Evolutionary conservation across 495 filamentous ascomycete species (phyloP).

Genomic region (Astrocystis sublimbata): DNA sequence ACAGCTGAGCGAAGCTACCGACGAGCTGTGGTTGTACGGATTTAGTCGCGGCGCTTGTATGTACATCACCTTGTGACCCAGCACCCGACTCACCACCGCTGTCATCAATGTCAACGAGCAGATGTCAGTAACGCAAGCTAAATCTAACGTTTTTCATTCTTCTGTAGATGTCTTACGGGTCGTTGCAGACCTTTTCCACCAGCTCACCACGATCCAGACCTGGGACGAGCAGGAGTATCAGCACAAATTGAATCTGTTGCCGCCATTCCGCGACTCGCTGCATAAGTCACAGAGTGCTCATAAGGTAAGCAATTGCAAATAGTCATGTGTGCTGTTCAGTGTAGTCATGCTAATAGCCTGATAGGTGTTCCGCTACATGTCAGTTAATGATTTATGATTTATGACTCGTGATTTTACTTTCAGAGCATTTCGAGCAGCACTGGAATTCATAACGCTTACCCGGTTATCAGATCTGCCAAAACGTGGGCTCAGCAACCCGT

Average conservation of each 20-base stretch:
- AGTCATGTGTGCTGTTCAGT: background rate
- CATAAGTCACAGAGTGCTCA: conserved; percentile 2
- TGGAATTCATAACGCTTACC: background rate
- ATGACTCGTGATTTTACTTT: no score
- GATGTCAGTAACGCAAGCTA: background rate
- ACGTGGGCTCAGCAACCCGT: conserved; percentile 13
- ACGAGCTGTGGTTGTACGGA: conserved; percentile 23
- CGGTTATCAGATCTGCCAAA: conserved; percentile 11
- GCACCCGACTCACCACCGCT: background rate
- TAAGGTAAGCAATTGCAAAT: conserved; percentile 3
- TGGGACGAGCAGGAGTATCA: conserved; percentile 20
- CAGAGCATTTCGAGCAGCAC: no score
- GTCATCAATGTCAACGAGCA: background rate
- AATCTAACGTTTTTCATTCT: background rate
- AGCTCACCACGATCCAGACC: conserved; percentile 9
- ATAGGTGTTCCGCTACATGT: conserved; percentile 19
- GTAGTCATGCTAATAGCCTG: background rate
- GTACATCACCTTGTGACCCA: background rate
- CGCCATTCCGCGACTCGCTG: conserved; percentile 9
- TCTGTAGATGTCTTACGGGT: conserved; percentile 15
- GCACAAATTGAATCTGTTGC: conserved; percentile 2
- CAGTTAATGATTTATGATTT: background rate
- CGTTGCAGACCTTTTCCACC: conserved; percentile 18
- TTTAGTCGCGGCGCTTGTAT: conserved; percentile 21
- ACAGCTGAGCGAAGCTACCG: conserved; percentile 15